Conservation (phyloP, 139 green algal species). For the Coelastrella sp. region DNA sequence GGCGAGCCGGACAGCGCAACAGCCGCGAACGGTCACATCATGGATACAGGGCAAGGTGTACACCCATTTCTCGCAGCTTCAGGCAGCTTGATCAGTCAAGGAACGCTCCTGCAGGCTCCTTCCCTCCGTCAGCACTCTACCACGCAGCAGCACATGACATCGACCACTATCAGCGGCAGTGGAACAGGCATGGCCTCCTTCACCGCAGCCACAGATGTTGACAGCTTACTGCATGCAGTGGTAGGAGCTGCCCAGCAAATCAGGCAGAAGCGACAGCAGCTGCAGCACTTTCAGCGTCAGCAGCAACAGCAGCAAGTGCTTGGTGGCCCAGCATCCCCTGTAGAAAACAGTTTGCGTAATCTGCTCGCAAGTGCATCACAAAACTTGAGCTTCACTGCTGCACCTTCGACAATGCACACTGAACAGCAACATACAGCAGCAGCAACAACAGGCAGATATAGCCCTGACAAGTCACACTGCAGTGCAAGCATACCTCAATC, state of each 20-base stretch:
- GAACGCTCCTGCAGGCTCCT: neutral
- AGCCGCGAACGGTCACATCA: no score
- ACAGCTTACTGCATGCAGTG: slow-evolving; percentile 1
- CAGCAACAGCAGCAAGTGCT: neutral
- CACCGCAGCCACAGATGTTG: neutral
- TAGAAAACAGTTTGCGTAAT: no score
- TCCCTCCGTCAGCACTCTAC: neutral
- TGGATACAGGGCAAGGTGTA: no score
- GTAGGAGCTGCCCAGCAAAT: neutral
- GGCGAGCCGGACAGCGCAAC: neutral
- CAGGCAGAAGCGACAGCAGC: neutral
- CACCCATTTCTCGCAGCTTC: neutral
- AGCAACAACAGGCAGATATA: slow-evolving; percentile 27
- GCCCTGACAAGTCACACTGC: no score
- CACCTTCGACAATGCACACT: neutral
- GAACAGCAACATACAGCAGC: neutral
- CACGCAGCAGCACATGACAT: no score
- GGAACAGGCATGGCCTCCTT: neutral
- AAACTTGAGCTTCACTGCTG: neutral
- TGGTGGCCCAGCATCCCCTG: no score
- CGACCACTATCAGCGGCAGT: no score
- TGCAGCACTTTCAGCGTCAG: slow-evolving; percentile 17
- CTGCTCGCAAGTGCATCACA: no score
- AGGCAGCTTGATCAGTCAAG: neutral
- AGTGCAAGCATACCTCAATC: no score